These are phyloP conservation scores for Begonia peltatifolia DNA, from an alignment of 306 rosid genomes.

Conservation along the genomic window DNA sequence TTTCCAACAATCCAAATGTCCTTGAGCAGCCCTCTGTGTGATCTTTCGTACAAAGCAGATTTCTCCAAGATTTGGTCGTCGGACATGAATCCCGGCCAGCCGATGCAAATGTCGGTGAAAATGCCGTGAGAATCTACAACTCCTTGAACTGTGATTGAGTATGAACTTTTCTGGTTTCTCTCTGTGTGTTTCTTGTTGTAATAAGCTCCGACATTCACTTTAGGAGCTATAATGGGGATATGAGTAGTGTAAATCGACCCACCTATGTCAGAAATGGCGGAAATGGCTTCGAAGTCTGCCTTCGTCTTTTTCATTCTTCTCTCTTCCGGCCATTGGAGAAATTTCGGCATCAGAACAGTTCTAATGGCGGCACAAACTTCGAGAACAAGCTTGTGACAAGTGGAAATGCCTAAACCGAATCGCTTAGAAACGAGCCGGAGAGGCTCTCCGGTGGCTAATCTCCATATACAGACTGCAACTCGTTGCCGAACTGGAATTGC, in stretches of 20 bases:
- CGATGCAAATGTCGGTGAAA: slow-evolving; percentile 57
- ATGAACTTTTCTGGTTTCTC: slow-evolving; percentile 64
- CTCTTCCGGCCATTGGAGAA: slow-evolving; percentile 54
- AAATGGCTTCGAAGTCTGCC: slow-evolving; percentile 37
- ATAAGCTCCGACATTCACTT: slow-evolving; percentile 66
- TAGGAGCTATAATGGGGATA: slow-evolving; percentile 75
- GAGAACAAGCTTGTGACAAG: slow-evolving; percentile 72
- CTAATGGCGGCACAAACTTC: slow-evolving; percentile 66
- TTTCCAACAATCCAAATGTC: slow-evolving; percentile 69
- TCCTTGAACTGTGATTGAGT: slow-evolving; percentile 68
- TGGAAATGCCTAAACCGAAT: slow-evolving; percentile 69
- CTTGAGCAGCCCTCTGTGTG: slow-evolving; percentile 30
- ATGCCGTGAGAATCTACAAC: slow-evolving; percentile 49
- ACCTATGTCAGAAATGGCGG: slow-evolving; percentile 60
- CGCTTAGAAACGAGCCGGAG: slow-evolving; percentile 52
- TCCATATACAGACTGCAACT: slow-evolving; percentile 74
- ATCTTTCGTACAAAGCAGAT: slow-evolving; percentile 43
- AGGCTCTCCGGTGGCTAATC: slow-evolving; percentile 79
- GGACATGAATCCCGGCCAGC: slow-evolving; percentile 66
- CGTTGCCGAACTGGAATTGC: slow-evolving; percentile 80
- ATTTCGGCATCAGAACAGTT: slow-evolving; percentile 55
- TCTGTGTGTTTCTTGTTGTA: slow-evolving; percentile 70
- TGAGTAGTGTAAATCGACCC: slow-evolving; percentile 79
- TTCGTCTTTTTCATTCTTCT: slow-evolving; percentile 14
- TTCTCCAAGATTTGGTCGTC: slow-evolving; percentile 60